phyloP scores from a whole-genome alignment of 768 basidiomycete species.

The Serendipita vermifera region DNA sequence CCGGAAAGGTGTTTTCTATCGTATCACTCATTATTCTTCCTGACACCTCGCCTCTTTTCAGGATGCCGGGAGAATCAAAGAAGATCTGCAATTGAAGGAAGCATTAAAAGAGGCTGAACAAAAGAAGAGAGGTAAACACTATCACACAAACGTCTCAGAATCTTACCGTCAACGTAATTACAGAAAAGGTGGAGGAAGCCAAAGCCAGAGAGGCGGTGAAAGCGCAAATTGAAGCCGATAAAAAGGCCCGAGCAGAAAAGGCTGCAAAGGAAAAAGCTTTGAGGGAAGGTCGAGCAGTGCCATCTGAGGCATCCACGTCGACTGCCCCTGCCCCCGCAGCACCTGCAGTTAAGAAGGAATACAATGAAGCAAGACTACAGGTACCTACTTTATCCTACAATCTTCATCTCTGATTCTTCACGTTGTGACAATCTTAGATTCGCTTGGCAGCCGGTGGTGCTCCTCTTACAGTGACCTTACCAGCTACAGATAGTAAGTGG shows the following conservation, averaged over 20 bases:
- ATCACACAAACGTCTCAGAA: background rate
- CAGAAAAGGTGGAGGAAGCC: constrained; percentile 84
- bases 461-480: constrained; percentile 65
- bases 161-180: background rate
- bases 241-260: constrained; percentile 75
- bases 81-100: constrained; percentile 67
- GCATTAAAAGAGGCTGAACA: constrained; percentile 71
- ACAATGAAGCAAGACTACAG: constrained; percentile 73
- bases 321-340: constrained; percentile 27
- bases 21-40: background rate
- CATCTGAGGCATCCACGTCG: constrained; percentile 22
- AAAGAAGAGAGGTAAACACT: constrained; percentile 52
- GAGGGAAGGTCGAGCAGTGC: constrained; percentile 46
- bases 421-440: constrained; percentile 34
- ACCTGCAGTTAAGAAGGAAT: constrained; percentile 51
- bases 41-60: constrained; percentile 20
- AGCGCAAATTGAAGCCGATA: constrained; percentile 91
- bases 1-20: constrained; percentile 45
- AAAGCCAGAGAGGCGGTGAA: constrained; percentile 77
- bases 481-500: constrained; percentile 63
- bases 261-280: constrained; percentile 83
- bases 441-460: constrained; percentile 68
- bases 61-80: constrained; percentile 62
- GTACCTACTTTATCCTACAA: constrained; percentile 16
- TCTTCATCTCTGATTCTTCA: background rate